Conservation (phyloP, 1,284 basidiomycete species). For the Thelephora terrestris region DNA sequence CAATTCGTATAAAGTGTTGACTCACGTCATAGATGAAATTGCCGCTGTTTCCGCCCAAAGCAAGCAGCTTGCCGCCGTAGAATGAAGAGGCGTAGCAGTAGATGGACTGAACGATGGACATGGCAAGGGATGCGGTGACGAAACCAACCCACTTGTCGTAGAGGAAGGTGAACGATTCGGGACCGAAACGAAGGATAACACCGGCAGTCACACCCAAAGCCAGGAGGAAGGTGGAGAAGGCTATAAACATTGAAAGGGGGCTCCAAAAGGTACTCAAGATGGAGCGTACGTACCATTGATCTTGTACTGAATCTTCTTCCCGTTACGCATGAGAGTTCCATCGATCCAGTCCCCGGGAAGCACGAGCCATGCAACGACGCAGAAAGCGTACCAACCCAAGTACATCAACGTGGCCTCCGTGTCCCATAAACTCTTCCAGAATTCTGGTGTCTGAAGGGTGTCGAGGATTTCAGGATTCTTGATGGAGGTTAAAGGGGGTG, state of each 20-base stretch:
- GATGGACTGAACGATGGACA: conserved; percentile 68
- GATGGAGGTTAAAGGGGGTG: conserved; percentile 39
- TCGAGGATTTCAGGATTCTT: conserved; percentile 31
- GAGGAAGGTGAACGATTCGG: conserved; percentile 77
- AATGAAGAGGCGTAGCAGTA: conserved; percentile 74
- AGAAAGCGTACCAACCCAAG: conserved; percentile 85
- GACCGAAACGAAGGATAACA: conserved; percentile 65
- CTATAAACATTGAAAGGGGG: conserved; percentile 29
- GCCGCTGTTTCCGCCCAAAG: conserved; percentile 87
- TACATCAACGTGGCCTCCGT: conserved; percentile 70
- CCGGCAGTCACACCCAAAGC: conserved; percentile 64
- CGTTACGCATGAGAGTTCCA: conserved; percentile 73
- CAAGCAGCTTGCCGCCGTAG: conserved; percentile 60
- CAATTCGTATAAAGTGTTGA: conserved; percentile 7
- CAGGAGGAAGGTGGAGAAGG: conserved; percentile 80
- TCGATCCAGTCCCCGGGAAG: conserved; percentile 84
- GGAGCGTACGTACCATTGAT: conserved; percentile 69
- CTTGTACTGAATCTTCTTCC: conserved; percentile 78
- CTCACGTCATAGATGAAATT: conserved; percentile 86
- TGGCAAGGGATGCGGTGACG: conserved; percentile 73
- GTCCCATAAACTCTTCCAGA: conserved; percentile 76
- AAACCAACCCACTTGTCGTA: conserved; percentile 92
- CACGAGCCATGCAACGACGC: conserved; percentile 72
- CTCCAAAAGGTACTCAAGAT: conserved; percentile 4
- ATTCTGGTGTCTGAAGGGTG: conserved; percentile 40